These are phyloP conservation scores for Puccinia triticina DNA, from an alignment of 1,284 basidiomycete species.

Conservation along the genomic window DNA sequence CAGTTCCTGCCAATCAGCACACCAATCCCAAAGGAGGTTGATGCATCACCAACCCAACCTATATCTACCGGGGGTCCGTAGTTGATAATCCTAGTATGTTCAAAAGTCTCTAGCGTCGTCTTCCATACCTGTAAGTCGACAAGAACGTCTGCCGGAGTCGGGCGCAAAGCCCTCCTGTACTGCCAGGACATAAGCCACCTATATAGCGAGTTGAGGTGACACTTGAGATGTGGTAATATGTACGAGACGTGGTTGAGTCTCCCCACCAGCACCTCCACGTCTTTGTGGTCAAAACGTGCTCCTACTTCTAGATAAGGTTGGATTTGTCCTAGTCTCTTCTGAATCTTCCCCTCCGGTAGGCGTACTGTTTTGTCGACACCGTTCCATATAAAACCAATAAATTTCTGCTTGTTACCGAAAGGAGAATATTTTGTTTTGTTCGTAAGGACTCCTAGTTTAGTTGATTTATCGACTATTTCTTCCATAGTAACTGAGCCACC, in stretches of 20 bases:
- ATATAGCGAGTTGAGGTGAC: too few relatives aligned
- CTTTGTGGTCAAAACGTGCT: not conserved
- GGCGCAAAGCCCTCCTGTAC: not conserved
- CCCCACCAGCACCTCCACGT: constrained; percentile 22
- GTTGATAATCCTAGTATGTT: not conserved
- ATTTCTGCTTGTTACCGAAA: too few relatives aligned
- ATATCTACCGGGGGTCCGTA: not conserved
- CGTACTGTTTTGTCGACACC: not conserved
- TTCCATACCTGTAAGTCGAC: not conserved
- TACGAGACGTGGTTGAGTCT: too few relatives aligned
- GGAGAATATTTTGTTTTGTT: constrained; percentile 14
- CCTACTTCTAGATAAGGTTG: not conserved
- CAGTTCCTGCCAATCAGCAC: not conserved
- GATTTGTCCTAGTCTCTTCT: not conserved
- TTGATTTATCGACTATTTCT: not conserved
- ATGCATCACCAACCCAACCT: constrained; percentile 14
- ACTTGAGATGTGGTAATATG: too few relatives aligned
- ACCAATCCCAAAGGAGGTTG: not conserved
- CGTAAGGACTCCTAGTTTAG: not conserved
- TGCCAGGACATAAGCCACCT: too few relatives aligned
- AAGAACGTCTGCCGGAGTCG: not conserved
- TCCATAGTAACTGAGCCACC: not conserved
- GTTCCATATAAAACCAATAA: constrained; percentile 31
- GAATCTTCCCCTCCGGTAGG: not conserved
- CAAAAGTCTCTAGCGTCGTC: not conserved